Evolutionary conservation across 495 filamentous ascomycete genomes (phyloP), one percentile per base, ranked within the genome.

Genomic region (Aspergillus bridgeri): DNA sequence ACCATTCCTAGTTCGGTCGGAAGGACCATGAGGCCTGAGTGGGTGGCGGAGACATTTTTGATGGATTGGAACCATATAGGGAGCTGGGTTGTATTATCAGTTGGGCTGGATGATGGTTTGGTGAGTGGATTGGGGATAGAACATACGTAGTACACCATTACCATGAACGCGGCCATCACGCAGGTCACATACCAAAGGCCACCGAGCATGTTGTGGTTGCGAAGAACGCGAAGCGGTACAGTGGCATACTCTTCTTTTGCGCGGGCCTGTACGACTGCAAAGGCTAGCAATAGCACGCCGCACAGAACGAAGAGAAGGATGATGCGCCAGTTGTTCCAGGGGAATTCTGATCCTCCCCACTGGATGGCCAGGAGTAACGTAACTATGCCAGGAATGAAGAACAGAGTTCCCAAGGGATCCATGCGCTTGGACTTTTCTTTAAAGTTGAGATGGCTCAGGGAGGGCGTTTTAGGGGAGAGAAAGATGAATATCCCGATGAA

Each of bases 81-180:
- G 3, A 74, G 63, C 24, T 72, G 73, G 49, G 19, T n/a, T 20
- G n/a, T n/a, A 7, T 29, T 3, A 6, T 1, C 27, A 6, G 6
- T 29, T 9, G n/a, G 7, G n/a, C n/a, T 19, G 20, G n/a, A 15
- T 19, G 20, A 15, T 38, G 3, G 9, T 38, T 38, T 24, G 3
- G 17, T 29, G 6, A 13, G 18, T 21, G 45, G n/a, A 23, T 20
- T 23, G 44, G 19, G 18, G 15, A 21, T 6, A 18, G 43, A 4
- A 50, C 43, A 6, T 54, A 59, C 54, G 88, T 47, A 20, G 44
- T 47, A 47, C 83, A 86, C 90, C 25, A 89, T 76, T 0, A 64
- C 46, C 21, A 62, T 57, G 0, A 53, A 45, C 18, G 51, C 56
- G n/a, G 59, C 52, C 0, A 48, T 21, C 19, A 49, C 57, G 22